A percentile compares a stretch with the other conserved stretches of the same genome.
phyloP scores from a whole-genome alignment of 2,329 filamentous ascomycete genomes.

The Diplodia corticola region DNA sequence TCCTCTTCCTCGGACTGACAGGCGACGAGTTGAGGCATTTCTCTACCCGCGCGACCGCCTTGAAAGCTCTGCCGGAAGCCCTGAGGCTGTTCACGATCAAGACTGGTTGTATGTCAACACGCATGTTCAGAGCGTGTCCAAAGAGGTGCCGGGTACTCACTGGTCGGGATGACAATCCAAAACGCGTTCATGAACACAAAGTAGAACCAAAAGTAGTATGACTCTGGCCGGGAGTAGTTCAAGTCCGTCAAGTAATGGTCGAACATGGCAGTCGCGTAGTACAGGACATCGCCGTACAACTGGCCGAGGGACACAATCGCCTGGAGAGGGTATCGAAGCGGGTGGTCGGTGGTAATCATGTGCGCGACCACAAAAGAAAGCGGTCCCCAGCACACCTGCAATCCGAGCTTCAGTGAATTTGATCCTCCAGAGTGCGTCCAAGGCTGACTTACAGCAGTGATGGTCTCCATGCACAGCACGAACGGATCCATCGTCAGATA shows the following conservation, averaged over 20 bases:
- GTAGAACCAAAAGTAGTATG: constrained; percentile 66
- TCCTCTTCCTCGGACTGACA: constrained; percentile 31
- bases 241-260: constrained; percentile 57
- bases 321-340: constrained; percentile 61
- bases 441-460: constrained; percentile 61
- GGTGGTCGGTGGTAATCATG: constrained; percentile 55
- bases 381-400: constrained; percentile 62
- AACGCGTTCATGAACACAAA: constrained; percentile 67
- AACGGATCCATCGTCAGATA: constrained; percentile 82
- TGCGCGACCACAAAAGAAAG: constrained; percentile 59
- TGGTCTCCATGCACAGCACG: constrained; percentile 81
- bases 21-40: constrained; percentile 32
- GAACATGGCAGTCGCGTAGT: constrained; percentile 64
- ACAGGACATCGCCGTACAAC: constrained; percentile 64
- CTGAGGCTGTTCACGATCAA: constrained; percentile 38
- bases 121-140: neutral
- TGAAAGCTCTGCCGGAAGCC: constrained; percentile 37
- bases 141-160: constrained; percentile 43
- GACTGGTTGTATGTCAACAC: constrained; percentile 26
- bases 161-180: constrained; percentile 63
- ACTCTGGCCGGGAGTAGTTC: constrained; percentile 61
- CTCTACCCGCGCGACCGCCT: constrained; percentile 38
- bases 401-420: constrained; percentile 8
- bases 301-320: constrained; percentile 63
- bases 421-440: neutral